phyloP scores from a whole-genome alignment of 352 stramenopile species.

The Blastocystis sp. region DNA sequence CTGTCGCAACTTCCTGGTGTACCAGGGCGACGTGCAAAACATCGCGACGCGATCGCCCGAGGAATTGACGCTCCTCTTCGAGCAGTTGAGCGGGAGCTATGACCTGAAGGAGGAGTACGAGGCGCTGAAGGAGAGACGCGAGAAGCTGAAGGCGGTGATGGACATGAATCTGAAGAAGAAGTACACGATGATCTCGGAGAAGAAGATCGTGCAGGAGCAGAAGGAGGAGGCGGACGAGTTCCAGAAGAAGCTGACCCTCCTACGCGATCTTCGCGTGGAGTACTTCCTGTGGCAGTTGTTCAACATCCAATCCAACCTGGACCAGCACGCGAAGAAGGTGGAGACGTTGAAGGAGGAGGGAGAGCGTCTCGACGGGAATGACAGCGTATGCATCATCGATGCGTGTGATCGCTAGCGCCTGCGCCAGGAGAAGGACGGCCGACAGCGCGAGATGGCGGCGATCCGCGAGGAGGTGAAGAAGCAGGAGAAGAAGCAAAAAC shows the following conservation, averaged over 20 bases:
- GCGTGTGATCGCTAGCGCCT: constrained; percentile 72
- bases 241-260: constrained; percentile 77
- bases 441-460: constrained; percentile 75
- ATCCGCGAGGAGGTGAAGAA: constrained; percentile 75
- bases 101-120: constrained; percentile 82
- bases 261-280: constrained; percentile 80
- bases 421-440: constrained; percentile 76
- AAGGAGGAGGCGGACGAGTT: constrained; percentile 86
- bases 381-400: not conserved
- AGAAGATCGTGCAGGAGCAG: constrained; percentile 87
- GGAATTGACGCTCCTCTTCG: constrained; percentile 92
- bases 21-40: constrained; percentile 96
- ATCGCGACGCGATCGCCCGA: constrained; percentile 90
- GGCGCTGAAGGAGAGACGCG: constrained; percentile 77
- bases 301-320: constrained; percentile 85
- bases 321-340: constrained; percentile 80
- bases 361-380: constrained; percentile 67
- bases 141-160: constrained; percentile 77
- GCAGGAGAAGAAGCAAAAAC: constrained; percentile 82
- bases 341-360: constrained; percentile 74
- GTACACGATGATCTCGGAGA: constrained; percentile 83
- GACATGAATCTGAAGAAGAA: constrained; percentile 89
- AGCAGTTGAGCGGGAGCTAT: constrained; percentile 88
- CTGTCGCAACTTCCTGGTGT: constrained; percentile 98
- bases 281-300: constrained; percentile 93